Evolutionary conservation across 768 basidiomycete genomes (phyloP).

Genomic region (Bullera alba): DNA sequence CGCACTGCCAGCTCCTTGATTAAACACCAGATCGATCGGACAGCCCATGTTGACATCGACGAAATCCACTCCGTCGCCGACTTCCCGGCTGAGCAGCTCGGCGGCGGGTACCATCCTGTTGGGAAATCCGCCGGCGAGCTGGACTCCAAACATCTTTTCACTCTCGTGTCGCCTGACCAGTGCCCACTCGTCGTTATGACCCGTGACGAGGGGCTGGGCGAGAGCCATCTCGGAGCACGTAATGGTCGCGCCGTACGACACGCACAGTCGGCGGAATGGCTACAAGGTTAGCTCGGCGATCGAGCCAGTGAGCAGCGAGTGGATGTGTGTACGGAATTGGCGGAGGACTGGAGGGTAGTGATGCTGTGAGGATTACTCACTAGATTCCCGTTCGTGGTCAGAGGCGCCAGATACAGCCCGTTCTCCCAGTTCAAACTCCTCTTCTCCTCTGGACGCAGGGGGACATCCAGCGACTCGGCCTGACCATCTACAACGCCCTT

Average conservation of each 20-base stretch:
- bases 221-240: constrained; percentile 97
- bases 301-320: background rate
- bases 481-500: constrained; percentile 23
- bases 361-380: constrained; percentile 49
- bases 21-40: constrained; percentile 93
- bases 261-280: constrained; percentile 89
- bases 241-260: constrained; percentile 81
- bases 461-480: constrained; percentile 53
- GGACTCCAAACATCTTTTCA: constrained; percentile 81
- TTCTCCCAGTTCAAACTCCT: constrained; percentile 76
- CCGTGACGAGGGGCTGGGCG: constrained; percentile 78
- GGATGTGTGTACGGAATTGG: background rate
- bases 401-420: constrained; percentile 74
- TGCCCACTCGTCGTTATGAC: constrained; percentile 92
- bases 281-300: constrained; percentile 37
- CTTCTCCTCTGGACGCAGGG: constrained; percentile 70
- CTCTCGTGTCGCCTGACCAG: constrained; percentile 80
- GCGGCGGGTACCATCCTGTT: constrained; percentile 66
- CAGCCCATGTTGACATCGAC: constrained; percentile 88
- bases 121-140: constrained; percentile 84
- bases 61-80: constrained; percentile 66
- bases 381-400: constrained; percentile 93
- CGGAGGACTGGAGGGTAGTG: background rate
- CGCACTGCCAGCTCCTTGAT: constrained; percentile 80
- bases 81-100: constrained; percentile 69